Conservation (phyloP, 2,329 filamentous ascomycete species). For the Venturiaceae sp. region DNA sequence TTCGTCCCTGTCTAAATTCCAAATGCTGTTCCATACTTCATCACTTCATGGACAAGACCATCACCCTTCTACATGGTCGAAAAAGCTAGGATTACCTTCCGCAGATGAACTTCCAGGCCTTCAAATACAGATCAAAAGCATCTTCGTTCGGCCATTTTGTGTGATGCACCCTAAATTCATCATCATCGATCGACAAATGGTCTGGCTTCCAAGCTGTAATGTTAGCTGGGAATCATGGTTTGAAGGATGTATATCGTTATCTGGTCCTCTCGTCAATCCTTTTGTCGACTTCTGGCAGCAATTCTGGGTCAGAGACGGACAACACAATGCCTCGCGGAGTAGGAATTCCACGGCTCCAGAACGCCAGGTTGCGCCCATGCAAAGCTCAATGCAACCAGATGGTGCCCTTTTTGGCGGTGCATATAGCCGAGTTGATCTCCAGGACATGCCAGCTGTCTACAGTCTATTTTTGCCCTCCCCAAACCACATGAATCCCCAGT, state of each 20-base stretch:
- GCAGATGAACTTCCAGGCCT: slow-evolving; percentile 47
- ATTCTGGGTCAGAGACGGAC: slow-evolving; percentile 49
- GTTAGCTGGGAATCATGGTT: slow-evolving; percentile 86
- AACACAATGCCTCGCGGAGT: background rate
- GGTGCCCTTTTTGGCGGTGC: background rate
- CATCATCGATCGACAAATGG: slow-evolving; percentile 56
- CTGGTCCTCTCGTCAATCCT: slow-evolving; percentile 50
- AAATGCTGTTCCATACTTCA: slow-evolving; percentile 67
- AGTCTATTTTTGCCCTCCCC: slow-evolving; percentile 65
- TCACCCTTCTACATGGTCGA: slow-evolving; percentile 46
- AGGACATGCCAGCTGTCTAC: slow-evolving; percentile 20
- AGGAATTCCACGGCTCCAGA: background rate
- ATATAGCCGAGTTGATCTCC: background rate
- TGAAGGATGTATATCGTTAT: slow-evolving; percentile 62
- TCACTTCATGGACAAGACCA: slow-evolving; percentile 54
- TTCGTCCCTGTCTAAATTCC: slow-evolving; percentile 61
- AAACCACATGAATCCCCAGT: slow-evolving; percentile 59
- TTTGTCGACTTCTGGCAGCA: slow-evolving; percentile 56
- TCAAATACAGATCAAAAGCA: slow-evolving; percentile 61
- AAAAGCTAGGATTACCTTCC: slow-evolving; percentile 53
- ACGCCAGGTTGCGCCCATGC: background rate
- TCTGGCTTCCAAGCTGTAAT: slow-evolving; percentile 71
- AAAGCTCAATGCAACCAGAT: background rate
- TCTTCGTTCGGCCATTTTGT: slow-evolving; percentile 72
- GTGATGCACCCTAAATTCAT: slow-evolving; percentile 87